Base-by-base conservation (phyloP, 1,284 basidiomycete genomes). In the Athelia psychrophila region DNA sequence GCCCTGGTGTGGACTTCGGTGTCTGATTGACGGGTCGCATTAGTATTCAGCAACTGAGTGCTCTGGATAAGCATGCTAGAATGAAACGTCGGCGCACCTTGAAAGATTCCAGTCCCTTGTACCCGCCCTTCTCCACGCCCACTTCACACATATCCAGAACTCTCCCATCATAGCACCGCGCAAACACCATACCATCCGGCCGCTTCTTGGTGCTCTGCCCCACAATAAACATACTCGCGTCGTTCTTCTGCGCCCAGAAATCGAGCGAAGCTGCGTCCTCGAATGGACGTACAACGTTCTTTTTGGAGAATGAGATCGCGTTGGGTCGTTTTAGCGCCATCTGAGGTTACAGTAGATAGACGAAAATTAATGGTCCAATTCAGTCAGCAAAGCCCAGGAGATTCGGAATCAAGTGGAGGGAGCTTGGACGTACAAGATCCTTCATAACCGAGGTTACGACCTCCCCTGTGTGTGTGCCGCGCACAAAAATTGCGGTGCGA, bases 141-240 rank as follows among this genome's bases (percentile, higher is more conserved):
- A 97, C 73, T 73, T 99, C 97, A 54, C 94, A 81, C 91, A 98
- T 95, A 68, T 99, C 97, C 63, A 99, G 75, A 20, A 98, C 83
- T 61, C 84, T 78, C 25, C 85, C 81, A 62, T 98, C 91, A 61
- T 90, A 99, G 80, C 90, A 95, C 51, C 97, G 75, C 13, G 88
- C 88, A 62, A 97, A 87, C 2, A 90, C 86, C 52, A 99, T 68
- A 50, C 92, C 88, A 64, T 98, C 81, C 15, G 95, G 95, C 50
- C 95, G 77, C 70, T 99, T 99, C 75, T 99, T 99, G 47, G 88
- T 92, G 63, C 89, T 93, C 64, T 95, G 90, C 1, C 93, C 96
- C 40, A 98, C 77, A 13, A 97, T 73, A 64, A 98, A 97, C 62
- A 99, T 75, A 3, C 86, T 87, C 1, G 95, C 95, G 62, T 99